Percentiles rank a stretch among this genome's conserved stretches.
phyloP scores from a whole-genome alignment of 352 stramenopile genomes.

The Phytopythium helicoides region DNA sequence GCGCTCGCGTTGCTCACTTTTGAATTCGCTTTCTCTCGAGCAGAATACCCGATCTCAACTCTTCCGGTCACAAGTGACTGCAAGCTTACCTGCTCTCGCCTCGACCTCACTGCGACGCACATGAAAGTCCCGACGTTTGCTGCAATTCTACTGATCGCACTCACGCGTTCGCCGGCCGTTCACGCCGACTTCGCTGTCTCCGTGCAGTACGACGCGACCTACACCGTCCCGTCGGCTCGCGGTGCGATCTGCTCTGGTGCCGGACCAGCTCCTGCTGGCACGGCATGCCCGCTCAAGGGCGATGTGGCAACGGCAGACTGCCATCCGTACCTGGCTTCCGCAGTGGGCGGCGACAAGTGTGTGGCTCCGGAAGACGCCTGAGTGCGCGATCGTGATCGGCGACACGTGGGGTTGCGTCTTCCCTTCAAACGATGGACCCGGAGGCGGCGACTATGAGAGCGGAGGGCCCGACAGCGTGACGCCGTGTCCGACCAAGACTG shows the following conservation, averaged over 20 bases:
- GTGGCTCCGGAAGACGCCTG: slow-evolving; percentile 11
- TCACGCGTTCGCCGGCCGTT: slow-evolving; percentile 1
- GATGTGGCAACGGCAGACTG: slow-evolving; percentile 41
- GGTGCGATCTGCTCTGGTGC: slow-evolving; percentile 46
- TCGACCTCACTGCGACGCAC: background rate
- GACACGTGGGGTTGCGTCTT: slow-evolving; percentile 38
- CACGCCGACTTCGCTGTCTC: slow-evolving; percentile 27
- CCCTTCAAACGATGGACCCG: slow-evolving; percentile 14
- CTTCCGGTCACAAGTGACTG: background rate
- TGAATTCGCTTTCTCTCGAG: slow-evolving; percentile 2
- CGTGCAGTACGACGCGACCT: slow-evolving; percentile 59
- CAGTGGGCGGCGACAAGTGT: slow-evolving; percentile 20
- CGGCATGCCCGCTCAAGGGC: slow-evolving; percentile 49
- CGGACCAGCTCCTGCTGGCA: slow-evolving; percentile 28
- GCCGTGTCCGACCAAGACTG: slow-evolving; percentile 9
- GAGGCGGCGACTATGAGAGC: background rate
- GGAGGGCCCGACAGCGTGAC: background rate
- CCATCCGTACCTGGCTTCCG: slow-evolving; percentile 42
- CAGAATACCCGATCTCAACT: background rate
- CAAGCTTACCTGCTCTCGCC: background rate
- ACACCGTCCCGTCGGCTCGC: slow-evolving; percentile 36
- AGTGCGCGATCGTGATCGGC: too few relatives aligned
- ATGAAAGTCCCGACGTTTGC: slow-evolving; percentile 8
- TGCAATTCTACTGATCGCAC: slow-evolving; percentile 4
- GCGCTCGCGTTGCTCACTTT: background rate